Percentiles rank a stretch among this genome's conserved stretches.
These are phyloP conservation scores for Penicillium brasilianum DNA, from an alignment of 2,329 filamentous ascomycete genomes.

Conservation along the genomic window DNA sequence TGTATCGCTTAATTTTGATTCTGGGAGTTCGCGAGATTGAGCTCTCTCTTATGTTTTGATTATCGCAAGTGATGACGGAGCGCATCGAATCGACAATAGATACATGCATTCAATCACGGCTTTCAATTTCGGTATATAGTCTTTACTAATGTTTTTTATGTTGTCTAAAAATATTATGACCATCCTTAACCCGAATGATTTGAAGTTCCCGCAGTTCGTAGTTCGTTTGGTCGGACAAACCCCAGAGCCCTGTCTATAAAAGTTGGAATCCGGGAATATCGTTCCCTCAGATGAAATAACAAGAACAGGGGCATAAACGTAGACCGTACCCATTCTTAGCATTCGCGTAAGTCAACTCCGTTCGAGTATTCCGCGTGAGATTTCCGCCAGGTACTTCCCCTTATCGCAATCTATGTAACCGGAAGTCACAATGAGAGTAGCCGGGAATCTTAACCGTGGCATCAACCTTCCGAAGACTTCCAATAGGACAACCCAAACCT, in stretches of 20 bases:
- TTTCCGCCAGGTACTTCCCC: conserved; percentile 23
- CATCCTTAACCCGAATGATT: background rate
- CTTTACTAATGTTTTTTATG: conserved; percentile 7
- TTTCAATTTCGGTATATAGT: conserved; percentile 6
- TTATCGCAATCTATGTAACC: conserved; percentile 20
- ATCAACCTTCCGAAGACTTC: conserved; percentile 20
- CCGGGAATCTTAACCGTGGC: conserved; percentile 13
- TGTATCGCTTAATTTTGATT: background rate
- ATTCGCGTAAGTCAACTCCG: background rate
- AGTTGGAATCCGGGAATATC: background rate
- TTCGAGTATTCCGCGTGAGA: conserved; percentile 18
- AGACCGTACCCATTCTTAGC: background rate
- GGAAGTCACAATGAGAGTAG: conserved; percentile 28
- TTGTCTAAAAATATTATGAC: too few species aligned
- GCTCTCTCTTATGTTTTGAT: background rate
- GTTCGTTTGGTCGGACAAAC: background rate
- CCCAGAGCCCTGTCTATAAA: background rate
- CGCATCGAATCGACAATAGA: conserved; percentile 2
- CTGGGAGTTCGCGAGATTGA: background rate
- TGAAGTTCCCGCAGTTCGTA: too few species aligned
- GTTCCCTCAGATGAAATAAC: too few species aligned
- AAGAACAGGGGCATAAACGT: background rate
- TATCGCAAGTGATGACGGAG: background rate
- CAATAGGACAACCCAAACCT: conserved; percentile 18
- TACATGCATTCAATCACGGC: background rate